phyloP scores from a whole-genome alignment of 1,284 basidiomycete species.

The Ustilago bromivora region DNA sequence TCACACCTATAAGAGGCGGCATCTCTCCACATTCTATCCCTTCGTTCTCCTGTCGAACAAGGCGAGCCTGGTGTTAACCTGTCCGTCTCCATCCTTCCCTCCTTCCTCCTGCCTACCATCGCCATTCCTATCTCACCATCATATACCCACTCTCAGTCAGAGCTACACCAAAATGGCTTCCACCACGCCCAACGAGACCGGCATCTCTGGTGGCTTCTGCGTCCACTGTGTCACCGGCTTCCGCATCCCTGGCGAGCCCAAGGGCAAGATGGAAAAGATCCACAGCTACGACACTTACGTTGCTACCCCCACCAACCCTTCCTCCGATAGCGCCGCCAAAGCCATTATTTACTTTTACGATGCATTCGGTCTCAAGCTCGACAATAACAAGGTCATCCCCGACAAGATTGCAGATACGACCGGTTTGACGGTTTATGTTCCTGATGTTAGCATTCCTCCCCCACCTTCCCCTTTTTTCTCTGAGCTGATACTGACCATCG shows the following conservation, averaged over 20 bases:
- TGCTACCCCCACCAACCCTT: slow-evolving; percentile 55
- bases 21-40: not conserved
- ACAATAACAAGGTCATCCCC: slow-evolving; percentile 75
- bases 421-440: slow-evolving; percentile 76
- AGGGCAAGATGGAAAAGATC: slow-evolving; percentile 46
- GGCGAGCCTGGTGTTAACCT: not conserved
- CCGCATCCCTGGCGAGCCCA: slow-evolving; percentile 53
- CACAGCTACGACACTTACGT: slow-evolving; percentile 60
- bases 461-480: not conserved
- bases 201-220: slow-evolving; percentile 37
- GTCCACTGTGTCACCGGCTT: slow-evolving; percentile 53
- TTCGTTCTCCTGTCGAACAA: not conserved
- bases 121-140: not conserved
- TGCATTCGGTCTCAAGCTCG: slow-evolving; percentile 71
- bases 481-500: not conserved
- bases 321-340: slow-evolving; percentile 45
- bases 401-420: slow-evolving; percentile 75
- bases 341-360: slow-evolving; percentile 76
- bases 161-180: slow-evolving; percentile 3
- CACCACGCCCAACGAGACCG: not conserved
- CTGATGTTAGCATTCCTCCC: slow-evolving; percentile 30
- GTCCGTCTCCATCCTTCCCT: not conserved
- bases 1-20: not conserved
- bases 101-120: not conserved
- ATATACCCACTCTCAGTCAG: no score